Conservation (phyloP, 78 protist species). For the Monocercomonoides exilis region DNA sequence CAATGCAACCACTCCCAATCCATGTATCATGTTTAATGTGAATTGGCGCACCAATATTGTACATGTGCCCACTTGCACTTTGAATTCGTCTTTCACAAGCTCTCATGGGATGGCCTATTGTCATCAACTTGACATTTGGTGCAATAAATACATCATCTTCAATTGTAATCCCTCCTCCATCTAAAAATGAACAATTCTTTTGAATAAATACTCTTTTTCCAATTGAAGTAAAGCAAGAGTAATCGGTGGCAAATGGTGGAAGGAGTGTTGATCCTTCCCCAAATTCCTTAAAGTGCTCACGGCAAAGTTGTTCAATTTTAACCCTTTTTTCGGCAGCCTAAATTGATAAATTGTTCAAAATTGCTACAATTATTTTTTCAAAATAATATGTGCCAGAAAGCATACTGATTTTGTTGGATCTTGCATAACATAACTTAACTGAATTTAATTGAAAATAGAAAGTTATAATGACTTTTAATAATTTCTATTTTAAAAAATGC, state of each 20-base stretch:
- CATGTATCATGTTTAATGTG: neutral
- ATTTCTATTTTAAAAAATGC: too few species aligned
- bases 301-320: neutral
- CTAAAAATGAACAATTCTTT: neutral
- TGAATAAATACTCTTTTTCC: neutral
- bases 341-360: too few species aligned
- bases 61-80: neutral
- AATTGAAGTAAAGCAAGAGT: neutral
- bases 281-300: neutral
- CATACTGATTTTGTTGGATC: too few species aligned
- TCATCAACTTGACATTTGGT: neutral
- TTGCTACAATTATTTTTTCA: too few species aligned
- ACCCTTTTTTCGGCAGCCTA: neutral
- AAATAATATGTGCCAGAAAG: too few species aligned
- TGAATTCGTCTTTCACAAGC: neutral
- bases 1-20: neutral
- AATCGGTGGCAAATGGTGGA: neutral
- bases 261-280: neutral
- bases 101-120: neutral
- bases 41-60: neutral
- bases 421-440: too few species aligned
- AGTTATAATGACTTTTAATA: too few species aligned
- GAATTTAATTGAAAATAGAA: too few species aligned
- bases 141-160: neutral
- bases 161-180: neutral